Evolutionary conservation across 805 yeast species (phyloP), one percentile per base, ranked within the genome.

Genomic region (Lachancea waltii): DNA sequence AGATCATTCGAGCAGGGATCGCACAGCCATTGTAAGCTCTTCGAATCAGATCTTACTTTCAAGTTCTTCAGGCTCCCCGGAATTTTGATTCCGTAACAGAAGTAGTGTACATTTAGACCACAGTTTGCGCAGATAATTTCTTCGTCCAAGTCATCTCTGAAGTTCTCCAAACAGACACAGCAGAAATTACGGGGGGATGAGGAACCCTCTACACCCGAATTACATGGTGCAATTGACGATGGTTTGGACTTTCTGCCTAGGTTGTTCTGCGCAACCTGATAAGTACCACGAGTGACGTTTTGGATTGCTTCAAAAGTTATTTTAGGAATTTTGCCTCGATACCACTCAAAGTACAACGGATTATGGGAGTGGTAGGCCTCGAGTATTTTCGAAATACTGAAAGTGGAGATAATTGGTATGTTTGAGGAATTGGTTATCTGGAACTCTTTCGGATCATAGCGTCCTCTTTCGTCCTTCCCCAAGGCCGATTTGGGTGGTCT

Each of bases 1-100:
- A 76, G 55, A 34, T 78, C 81, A 52, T 85, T 85, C 4, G 77
- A 67, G 54, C 96, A 87, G 1, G 78, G 68, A 49, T 85, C 95
- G 62, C 96, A 87, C 18, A 69, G 62, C 96, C 96, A 86, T 40
- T 70, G 71, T 6, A 14, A 29, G 23, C 13, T 21, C 20, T 35
- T 34, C 10, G 23, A 21, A 7, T 24, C 9, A 23, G 10, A 3
- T 5, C 15, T 7, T 5, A 17, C 28, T 28, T 22, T 19, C 7
- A 6, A 14, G 5, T 13, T 34, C 13, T 37, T 35, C 41, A 51
- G 17, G n/a, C 18, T 19, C 4, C 10, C 13, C 7, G 26, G 30
- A 11, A 14, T 10, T 5, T 34, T 29, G 5, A 34, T 5, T 0
- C 94, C 95, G 51, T 79, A 80, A 51, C 95, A 87, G 0, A 70